Base-by-base conservation (phyloP, 306 rosid species). In the Cucurbita maxima region DNA sequence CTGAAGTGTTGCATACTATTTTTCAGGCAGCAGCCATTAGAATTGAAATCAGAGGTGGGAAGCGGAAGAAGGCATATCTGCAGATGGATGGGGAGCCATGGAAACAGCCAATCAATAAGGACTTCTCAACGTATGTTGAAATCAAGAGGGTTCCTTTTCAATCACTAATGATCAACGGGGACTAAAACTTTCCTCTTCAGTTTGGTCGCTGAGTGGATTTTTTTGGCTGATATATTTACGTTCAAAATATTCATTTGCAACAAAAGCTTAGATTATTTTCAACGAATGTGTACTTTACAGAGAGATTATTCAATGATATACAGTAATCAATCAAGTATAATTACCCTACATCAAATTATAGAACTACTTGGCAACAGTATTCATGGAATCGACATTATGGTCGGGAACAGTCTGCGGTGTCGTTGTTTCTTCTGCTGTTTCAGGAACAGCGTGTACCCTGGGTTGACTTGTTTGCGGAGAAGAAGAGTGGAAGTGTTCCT, bases 21-120 rank as follows among this genome's bases (percentile, higher is more conserved):
- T 58, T 81, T 75, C 81, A 94, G 99, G 99, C 97, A 34, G 84
- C 99, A 45, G 96, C 96, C 30, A 84, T 94, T 51, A 88, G 96
- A 51, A 79, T 94, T 73, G 99, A 94, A 86, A 74, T 91, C 40
- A 83, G 96, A 82, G 99, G 97, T 37, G 99, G 96, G 44, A 89
- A 84, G 71, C 89, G 97, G 97, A 87, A 74, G 82, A 83, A 89
- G 78, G 85, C 85, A 9, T 91, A 84, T 68, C 62, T 94, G 90
- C 99, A 94, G 81, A 88, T 94, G 97, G 99, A 94, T 43, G 99
- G 99, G 51, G 99, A 94, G 71, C 99, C 99, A 41, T 94, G 99
- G 99, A 91, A 91, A 72, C 99, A 91, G 78, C 97, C 96, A 76
- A 60, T 88, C 81, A 85, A 72, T 78, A 84, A 82, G 71, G 88